Percentiles rank a stretch among this genome's conserved stretches.
phyloP scores from a whole-genome alignment of 208 protist genomes.

The Leishmania braziliensis region DNA sequence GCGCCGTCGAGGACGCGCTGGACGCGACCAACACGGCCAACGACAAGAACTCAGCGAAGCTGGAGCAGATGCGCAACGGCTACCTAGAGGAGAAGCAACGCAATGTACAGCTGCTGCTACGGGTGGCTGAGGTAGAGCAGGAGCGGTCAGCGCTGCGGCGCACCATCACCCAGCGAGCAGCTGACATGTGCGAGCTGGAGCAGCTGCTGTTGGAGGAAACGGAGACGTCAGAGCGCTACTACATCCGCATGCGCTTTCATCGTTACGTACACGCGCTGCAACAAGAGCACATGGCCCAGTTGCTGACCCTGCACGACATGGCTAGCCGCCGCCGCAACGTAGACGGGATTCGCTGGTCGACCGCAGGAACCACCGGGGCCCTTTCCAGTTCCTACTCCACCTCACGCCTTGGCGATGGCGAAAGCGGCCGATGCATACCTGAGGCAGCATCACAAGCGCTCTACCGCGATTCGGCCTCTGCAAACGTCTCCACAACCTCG shows the following conservation, averaged over 20 bases:
- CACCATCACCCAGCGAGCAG: slow-evolving; percentile 22
- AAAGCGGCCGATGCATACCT: background rate
- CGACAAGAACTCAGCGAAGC: slow-evolving; percentile 32
- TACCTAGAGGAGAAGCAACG: slow-evolving; percentile 78
- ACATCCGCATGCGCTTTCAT: slow-evolving; percentile 62
- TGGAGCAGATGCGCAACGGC: slow-evolving; percentile 45
- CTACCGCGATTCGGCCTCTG: background rate
- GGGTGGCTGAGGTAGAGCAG: slow-evolving; percentile 53
- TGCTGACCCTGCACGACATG: slow-evolving; percentile 22
- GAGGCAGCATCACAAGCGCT: background rate
- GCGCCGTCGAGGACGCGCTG: slow-evolving; percentile 35
- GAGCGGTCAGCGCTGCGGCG: slow-evolving; percentile 44
- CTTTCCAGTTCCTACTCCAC: background rate
- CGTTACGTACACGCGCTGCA: slow-evolving; percentile 41
- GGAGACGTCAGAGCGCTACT: slow-evolving; percentile 74
- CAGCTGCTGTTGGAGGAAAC: slow-evolving; percentile 76
- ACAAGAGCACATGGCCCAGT: slow-evolving; percentile 27
- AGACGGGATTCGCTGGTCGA: slow-evolving; percentile 5
- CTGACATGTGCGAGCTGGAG: slow-evolving; percentile 68
- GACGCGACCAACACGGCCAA: slow-evolving; percentile 20
- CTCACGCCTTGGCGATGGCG: background rate
- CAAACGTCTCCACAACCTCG: background rate
- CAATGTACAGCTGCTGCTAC: slow-evolving; percentile 77
- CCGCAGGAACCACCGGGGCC: background rate
- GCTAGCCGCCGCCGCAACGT: background rate